These are phyloP conservation scores for Blastobotrys attinorum DNA, from an alignment of 805 yeast species.

Conservation along the genomic window DNA sequence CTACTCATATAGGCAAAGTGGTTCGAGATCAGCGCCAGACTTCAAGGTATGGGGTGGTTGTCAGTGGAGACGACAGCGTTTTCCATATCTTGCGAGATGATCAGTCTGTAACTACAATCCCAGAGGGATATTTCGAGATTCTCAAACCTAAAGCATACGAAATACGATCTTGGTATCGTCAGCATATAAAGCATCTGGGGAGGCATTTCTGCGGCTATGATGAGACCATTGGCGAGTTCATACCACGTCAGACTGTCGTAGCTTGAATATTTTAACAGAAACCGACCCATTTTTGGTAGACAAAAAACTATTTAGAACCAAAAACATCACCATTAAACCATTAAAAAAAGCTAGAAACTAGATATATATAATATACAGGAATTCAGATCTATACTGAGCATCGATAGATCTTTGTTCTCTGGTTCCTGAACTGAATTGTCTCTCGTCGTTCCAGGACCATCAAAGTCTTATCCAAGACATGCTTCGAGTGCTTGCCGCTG, in stretches of 20 bases:
- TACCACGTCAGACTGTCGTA: too few species aligned
- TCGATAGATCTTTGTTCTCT: conserved; percentile 73
- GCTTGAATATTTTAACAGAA: too few species aligned
- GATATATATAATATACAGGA: neutral
- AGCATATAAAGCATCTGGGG: neutral
- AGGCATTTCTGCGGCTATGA: neutral
- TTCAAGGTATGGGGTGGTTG: neutral
- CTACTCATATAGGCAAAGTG: neutral
- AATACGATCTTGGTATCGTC: neutral
- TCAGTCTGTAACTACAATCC: neutral
- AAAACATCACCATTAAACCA: too few species aligned
- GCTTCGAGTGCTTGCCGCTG: conserved; percentile 39
- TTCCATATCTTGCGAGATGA: neutral
- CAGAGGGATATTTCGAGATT: neutral
- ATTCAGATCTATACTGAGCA: conserved; percentile 44
- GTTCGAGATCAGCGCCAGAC: neutral
- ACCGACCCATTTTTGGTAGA: too few species aligned
- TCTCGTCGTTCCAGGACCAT: conserved; percentile 78
- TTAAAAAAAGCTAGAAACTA: too few species aligned
- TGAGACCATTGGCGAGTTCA: neutral
- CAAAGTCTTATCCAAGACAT: conserved; percentile 76
- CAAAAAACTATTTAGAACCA: too few species aligned
- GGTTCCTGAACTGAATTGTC: conserved; percentile 80
- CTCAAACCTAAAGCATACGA: neutral
- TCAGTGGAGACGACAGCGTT: neutral